Evolutionary conservation across 2,329 filamentous ascomycete genomes (phyloP).

Genomic region (Pseudocercospora eumusae): DNA sequence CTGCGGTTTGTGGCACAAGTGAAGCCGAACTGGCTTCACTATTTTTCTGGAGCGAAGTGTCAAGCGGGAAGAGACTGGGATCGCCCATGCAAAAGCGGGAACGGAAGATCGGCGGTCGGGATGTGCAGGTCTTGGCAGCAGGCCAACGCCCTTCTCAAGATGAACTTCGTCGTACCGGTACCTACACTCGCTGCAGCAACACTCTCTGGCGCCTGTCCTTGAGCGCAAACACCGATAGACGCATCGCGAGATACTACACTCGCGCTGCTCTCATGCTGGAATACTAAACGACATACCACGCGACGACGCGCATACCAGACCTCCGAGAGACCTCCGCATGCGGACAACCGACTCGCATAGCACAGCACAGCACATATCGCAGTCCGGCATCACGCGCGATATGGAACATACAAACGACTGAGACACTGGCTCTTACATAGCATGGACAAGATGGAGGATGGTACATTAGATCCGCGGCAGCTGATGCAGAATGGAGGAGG

Average conservation of each 20-base stretch:
- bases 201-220: not conserved
- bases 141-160: not conserved
- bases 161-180: not conserved
- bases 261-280: not conserved
- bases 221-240: not conserved
- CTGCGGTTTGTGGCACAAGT: conserved; percentile 10
- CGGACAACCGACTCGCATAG: conserved; percentile 7
- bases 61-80: conserved; percentile 1
- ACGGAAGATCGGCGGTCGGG: conserved; percentile 6
- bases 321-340: conserved; percentile 16
- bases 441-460: conserved; percentile 16
- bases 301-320: conserved; percentile 14
- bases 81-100: conserved; percentile 2
- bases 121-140: not conserved
- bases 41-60: conserved; percentile 10
- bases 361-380: conserved; percentile 2
- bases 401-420: conserved; percentile 10
- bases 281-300: not conserved
- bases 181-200: not conserved
- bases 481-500: conserved; percentile 8
- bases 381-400: conserved; percentile 1
- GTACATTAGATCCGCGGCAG: conserved; percentile 23
- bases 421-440: not conserved
- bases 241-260: not conserved
- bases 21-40: conserved; percentile 14